A percentile compares a stretch with the other conserved stretches of the same genome.
Conservation (phyloP, 495 filamentous ascomycete species). For the Peziza echinospora region DNA sequence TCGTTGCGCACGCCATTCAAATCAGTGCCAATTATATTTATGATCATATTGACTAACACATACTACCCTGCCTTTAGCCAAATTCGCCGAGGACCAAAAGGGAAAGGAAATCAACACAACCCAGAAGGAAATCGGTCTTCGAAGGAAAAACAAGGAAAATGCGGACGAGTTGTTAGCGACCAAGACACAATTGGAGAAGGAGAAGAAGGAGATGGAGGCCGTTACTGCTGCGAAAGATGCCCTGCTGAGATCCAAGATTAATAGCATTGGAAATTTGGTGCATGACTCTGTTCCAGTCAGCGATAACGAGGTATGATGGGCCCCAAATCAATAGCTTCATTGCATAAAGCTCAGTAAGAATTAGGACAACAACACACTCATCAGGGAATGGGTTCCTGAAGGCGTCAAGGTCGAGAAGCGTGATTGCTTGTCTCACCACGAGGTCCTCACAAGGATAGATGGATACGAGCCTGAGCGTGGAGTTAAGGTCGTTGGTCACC, state of each 20-base stretch:
- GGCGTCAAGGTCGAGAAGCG: constrained; percentile 46
- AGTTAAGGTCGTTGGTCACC: constrained; percentile 84
- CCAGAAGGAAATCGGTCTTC: constrained; percentile 72
- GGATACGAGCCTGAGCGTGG: constrained; percentile 89
- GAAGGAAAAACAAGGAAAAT: constrained; percentile 91
- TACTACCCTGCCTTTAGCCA: constrained; percentile 38
- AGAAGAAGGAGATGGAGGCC: constrained; percentile 58
- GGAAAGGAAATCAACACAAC: constrained; percentile 63
- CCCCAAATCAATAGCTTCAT: not conserved
- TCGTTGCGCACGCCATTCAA: too few species aligned
- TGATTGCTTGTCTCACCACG: constrained; percentile 65
- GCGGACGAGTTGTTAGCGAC: constrained; percentile 48
- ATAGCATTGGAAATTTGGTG: constrained; percentile 78
- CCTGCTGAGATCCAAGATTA: constrained; percentile 51
- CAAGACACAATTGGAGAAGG: constrained; percentile 53
- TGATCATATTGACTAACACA: too few species aligned
- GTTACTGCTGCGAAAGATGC: constrained; percentile 50
- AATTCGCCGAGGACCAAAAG: constrained; percentile 61
- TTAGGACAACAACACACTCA: constrained; percentile 58
- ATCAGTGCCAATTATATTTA: too few species aligned
- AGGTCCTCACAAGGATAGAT: constrained; percentile 68
- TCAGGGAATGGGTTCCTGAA: constrained; percentile 59
- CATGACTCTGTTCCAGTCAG: constrained; percentile 80
- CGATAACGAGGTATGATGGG: constrained; percentile 46
- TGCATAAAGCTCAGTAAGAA: too few species aligned